Base-by-base conservation (phyloP, 495 filamentous ascomycete species). In the Lophiostoma macrostomum region DNA sequence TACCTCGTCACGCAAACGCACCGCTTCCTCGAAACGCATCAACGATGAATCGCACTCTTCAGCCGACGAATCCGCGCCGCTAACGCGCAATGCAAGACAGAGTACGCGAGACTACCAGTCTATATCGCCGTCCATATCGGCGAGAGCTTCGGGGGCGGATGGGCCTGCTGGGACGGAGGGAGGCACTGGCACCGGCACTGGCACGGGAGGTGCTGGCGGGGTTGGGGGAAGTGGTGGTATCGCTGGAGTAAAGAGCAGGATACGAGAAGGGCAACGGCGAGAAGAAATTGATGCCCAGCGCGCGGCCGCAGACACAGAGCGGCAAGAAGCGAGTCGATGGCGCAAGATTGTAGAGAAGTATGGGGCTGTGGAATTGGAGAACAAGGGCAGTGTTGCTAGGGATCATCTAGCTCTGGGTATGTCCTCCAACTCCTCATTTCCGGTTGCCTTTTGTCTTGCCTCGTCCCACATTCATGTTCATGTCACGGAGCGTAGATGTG, bases 401-500 rank as follows among this genome's bases (percentile, higher is more conserved):
- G 93, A 98, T 68, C 93, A 98, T 73, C 74, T 98, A 43, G 93
- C 93, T 23, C 71, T 98, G 54, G 91, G 91, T 96, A 77, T 58
- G 79, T 68, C 24, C 14, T 36, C 37, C 42, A 32, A 37, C 25
- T 56, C 20, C 28, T 19, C 48, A 24, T 37, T 31, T 25, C 20
- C 8, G 16, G 31, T 51, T 20, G 16, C 25, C 27, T 22, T 29
- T 50, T 13, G 22, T 50, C 37, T 4, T 8, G 37, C 28, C 10
- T 8, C 34, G 13, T 42, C 22, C 20, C 38, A 16, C 28, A 53
- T 42, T 22, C 45, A 19, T 36, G 23, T 28, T 4, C 53, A 28
- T 7, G 29, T n/a, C n/a, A 32, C 29, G n/a, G 29, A 32, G 29
- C 29, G 13, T 37, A 48, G 29, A 37, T 13, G 29, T 40, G 47